Base-by-base conservation (phyloP, 192 early-diverging fungal species). In the Dispira parvispora region DNA sequence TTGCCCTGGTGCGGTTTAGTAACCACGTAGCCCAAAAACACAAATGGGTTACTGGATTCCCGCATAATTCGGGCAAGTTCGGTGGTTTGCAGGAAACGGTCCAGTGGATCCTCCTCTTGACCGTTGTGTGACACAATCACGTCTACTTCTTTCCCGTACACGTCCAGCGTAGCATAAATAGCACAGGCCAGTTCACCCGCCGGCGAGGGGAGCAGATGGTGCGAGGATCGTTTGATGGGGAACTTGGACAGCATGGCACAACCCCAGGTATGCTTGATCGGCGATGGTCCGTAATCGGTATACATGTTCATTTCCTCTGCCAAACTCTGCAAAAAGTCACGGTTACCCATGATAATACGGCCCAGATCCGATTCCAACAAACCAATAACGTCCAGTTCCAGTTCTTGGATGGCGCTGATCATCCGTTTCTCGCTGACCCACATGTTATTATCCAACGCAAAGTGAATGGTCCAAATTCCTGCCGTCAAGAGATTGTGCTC, bases 391-490 rank as follows among this genome's bases (percentile, higher is more conserved):
- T 90, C 88, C 26, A 83, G 63, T 62, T 88, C 76, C 67, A 90
- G 75, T 57, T 90, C 88, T 62, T 83, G 79, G 67, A 90, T 83
- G 5, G 76, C 82, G 50, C 79, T 80, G 42, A 81, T 78, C 71
- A 90, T 88, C 38, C 84, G 77, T 45, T 77, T 63, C 60, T 88
- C 84, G 60, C 82, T 84, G 65, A 80, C 80, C 83, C 83, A 90
- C 86, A 88, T 88, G 70, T 88, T 84, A 68, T 90, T 87, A 73
- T 90, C 88, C 45, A 90, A 73, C 38, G 82, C 86, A 71, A 90
- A 90, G 73, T 90, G 88, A 67, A 90, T 84, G 3, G 88, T 90
- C 88, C 88, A 90, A 64, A 90, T 90, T 58, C 76, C 86, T 42
- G 82, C 80, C 16, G 88, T 90, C 44, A 90, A 71, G 50, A 81